Percentiles rank a stretch among this genome's conserved stretches.
Evolutionary conservation across 2,329 filamentous ascomycete genomes (phyloP).

Genomic region (Fusarium oligoseptatum): DNA sequence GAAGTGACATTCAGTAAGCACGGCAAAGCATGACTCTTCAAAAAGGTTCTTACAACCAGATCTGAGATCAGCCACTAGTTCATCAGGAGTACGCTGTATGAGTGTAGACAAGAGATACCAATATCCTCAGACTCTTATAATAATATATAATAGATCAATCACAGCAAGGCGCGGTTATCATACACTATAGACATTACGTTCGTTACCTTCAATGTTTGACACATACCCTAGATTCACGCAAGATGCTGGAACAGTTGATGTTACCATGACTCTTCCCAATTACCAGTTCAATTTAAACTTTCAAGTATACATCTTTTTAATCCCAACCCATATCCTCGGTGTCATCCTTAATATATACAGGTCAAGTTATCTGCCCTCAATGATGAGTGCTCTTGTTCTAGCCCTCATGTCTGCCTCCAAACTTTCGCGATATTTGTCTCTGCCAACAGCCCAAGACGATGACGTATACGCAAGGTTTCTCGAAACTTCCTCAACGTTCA

Average conservation of each 20-base stretch:
- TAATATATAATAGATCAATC: constrained; percentile 56
- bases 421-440: constrained; percentile 19
- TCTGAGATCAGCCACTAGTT: background rate
- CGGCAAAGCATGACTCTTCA: background rate
- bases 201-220: background rate
- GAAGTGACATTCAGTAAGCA: constrained; percentile 31
- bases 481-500: constrained; percentile 62
- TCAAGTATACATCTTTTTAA: constrained; percentile 1
- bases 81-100: background rate
- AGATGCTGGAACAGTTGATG: constrained; percentile 57
- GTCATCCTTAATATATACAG: constrained; percentile 41
- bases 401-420: background rate
- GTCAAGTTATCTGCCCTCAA: constrained; percentile 42
- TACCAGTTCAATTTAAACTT: constrained; percentile 7
- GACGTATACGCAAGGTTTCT: constrained; percentile 45
- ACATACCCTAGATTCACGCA: constrained; percentile 54
- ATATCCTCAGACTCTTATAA: constrained; percentile 55
- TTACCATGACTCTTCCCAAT: constrained; percentile 53
- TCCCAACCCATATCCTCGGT: constrained; percentile 49
- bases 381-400: constrained; percentile 50
- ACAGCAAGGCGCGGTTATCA: constrained; percentile 53
- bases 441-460: constrained; percentile 45
- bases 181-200: too few species aligned
- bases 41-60: background rate
- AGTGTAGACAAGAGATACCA: constrained; percentile 48